Base-by-base conservation (phyloP, 2,329 filamentous ascomycete genomes). In the Nemania sp. region DNA sequence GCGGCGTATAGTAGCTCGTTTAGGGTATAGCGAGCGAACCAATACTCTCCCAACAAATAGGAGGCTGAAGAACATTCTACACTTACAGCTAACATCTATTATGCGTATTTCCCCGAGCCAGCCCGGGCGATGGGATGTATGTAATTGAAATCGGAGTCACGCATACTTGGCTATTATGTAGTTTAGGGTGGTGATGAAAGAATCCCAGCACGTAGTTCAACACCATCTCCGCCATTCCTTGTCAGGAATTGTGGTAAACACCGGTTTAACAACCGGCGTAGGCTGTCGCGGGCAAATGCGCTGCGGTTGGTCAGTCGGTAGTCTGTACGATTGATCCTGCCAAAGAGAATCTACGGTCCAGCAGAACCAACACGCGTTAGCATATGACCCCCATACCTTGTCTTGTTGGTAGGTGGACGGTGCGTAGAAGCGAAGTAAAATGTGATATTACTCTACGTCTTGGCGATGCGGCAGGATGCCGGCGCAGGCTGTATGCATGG, bases 251-350 rank as follows among this genome's bases (percentile, higher is more conserved):
- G 10, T 41, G 35, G 35, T 15, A 6, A 22, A 38, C 26, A 24
- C 35, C 51, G 22, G 26, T 27, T 29, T 10, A 43, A 11, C 41
- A 22, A 32, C 29, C 49, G 24, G 24, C 15, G 49, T 15, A 32
- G n/a, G 10, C 13, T n/a, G 43, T 20, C 24, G 35, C 32, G 45
- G 45, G 22, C 24, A 29, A 20, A 13, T 22, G 18, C 18, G 20
- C 41, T 52, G 32, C 38, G 49, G 55, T 56, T 49, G 55, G 58
- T 55, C 38, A 55, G 60, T 51, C 55, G 55, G 58, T 55, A 60
- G 10, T 52, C 41, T 63, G 60, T 59, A 67, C 24, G 65, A 27
- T 67, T 27, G 55, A 64, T 67, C 65, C 60, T 64, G 51, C 65
- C 56, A 62, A 53, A 43, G 49, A 29, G 24, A 56, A 64, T 64